Percentiles rank a stretch among this genome's conserved stretches.
These are phyloP conservation scores for Oryza glumipatula DNA, from an alignment of 176 grass and related monocot genomes.

Conservation along the genomic window DNA sequence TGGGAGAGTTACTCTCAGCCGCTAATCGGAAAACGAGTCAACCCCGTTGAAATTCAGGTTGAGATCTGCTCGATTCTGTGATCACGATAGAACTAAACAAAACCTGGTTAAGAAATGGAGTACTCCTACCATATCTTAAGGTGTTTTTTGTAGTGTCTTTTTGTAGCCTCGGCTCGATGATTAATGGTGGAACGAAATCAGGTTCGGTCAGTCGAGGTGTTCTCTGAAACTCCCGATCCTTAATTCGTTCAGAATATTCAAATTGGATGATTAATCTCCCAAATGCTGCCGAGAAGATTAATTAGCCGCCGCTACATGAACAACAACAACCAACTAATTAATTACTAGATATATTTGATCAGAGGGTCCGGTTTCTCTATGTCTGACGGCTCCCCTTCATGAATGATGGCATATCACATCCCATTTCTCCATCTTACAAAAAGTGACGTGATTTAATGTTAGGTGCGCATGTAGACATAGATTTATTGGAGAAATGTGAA, in stretches of 20 bases:
- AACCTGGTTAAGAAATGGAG: not conserved
- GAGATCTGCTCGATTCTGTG: not conserved
- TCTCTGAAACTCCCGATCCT: too few relatives aligned
- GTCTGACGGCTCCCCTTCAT: not conserved
- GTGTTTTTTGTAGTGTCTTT: not conserved
- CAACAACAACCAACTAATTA: not conserved
- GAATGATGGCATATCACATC: constrained; percentile 2
- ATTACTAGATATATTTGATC: not conserved
- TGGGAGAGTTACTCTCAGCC: constrained; percentile 24
- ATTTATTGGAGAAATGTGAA: not conserved
- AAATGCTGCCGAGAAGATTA: not conserved
- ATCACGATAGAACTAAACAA: not conserved
- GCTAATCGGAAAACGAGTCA: not conserved
- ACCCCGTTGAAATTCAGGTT: not conserved
- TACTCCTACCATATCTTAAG: too few relatives aligned
- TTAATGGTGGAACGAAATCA: not conserved
- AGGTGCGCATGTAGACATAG: not conserved
- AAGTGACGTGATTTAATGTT: constrained; percentile 9
- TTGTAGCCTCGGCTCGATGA: not conserved
- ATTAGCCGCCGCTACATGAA: constrained; percentile 36
- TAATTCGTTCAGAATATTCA: too few relatives aligned
- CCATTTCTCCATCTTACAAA: not conserved
- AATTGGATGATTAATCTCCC: too few relatives aligned
- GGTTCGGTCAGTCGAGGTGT: not conserved
- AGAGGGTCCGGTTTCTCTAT: not conserved